Conservation (phyloP, 306 rosid species). For the Lathyrus aphaca region DNA sequence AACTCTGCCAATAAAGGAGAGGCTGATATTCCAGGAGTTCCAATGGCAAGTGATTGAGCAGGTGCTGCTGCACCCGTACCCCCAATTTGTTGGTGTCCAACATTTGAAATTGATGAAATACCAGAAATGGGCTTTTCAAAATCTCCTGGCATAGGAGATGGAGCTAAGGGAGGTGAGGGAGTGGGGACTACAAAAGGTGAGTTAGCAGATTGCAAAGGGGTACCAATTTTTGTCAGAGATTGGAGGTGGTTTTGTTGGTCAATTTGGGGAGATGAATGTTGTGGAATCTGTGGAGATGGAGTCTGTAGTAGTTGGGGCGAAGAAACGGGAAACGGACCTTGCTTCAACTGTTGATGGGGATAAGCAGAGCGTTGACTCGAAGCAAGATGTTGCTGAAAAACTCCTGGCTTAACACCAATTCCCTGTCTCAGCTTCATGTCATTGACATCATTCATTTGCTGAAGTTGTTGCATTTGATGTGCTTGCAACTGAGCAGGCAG, state of each 20-base stretch:
- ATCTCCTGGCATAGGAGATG: conserved; percentile 93
- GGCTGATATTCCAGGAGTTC: conserved; percentile 98
- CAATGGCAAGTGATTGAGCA: conserved; percentile 89
- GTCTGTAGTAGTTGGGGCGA: conserved; percentile 85
- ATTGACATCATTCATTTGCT: conserved; percentile 75
- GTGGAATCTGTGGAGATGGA: conserved; percentile 91
- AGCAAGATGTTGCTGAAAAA: conserved; percentile 72
- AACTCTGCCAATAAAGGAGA: conserved; percentile 96
- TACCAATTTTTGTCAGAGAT: conserved; percentile 70
- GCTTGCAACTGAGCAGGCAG: conserved; percentile 71
- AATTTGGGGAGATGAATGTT: conserved; percentile 95
- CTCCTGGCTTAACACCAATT: conserved; percentile 65
- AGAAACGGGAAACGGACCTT: conserved; percentile 65
- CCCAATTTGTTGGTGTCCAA: conserved; percentile 72
- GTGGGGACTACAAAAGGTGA: conserved; percentile 89
- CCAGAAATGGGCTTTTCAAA: conserved; percentile 76
- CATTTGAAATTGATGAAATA: conserved; percentile 64
- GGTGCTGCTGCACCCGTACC: conserved; percentile 54
- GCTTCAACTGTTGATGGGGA: conserved; percentile 81
- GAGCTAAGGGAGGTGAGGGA: conserved; percentile 94
- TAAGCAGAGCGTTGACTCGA: conserved; percentile 71
- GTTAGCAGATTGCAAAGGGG: conserved; percentile 87
- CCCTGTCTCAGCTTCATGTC: conserved; percentile 79
- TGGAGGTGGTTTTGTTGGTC: conserved; percentile 77
- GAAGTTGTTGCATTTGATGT: conserved; percentile 74